Conservation (phyloP, 1,139 yeast species). For the Hansenula sp. region DNA sequence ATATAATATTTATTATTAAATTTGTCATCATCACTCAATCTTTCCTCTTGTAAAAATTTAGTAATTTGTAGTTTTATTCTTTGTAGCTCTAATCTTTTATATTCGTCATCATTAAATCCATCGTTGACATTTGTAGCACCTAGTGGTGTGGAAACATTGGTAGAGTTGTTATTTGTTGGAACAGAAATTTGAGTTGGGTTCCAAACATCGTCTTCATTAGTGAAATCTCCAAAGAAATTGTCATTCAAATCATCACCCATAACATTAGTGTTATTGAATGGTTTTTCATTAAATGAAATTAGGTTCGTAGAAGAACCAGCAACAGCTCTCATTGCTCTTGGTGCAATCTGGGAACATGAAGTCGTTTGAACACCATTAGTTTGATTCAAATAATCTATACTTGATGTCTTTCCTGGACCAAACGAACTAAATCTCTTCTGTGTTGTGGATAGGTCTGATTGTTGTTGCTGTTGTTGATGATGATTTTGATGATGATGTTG, state of each 20-base stretch:
- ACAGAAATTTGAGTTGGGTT: neutral
- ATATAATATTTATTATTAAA: constrained; percentile 24
- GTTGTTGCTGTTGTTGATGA: neutral
- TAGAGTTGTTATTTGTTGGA: neutral
- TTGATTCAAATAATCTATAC: no score
- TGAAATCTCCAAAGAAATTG: neutral
- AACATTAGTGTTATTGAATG: constrained; percentile 5
- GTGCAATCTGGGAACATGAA: constrained; percentile 33
- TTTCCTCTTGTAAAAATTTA: constrained; percentile 22
- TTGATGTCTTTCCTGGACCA: no score
- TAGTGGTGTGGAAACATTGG: neutral
- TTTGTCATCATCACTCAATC: constrained; percentile 23
- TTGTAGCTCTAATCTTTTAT: constrained; percentile 22
- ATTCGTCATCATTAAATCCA: constrained; percentile 18
- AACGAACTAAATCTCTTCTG: no score
- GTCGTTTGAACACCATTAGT: constrained; percentile 14
- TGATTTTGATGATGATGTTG: neutral
- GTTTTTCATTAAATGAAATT: constrained; percentile 15
- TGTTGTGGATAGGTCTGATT: neutral
- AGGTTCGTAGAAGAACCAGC: constrained; percentile 17
- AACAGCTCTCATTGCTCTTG: constrained; percentile 29
- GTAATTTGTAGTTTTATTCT: constrained; percentile 24
- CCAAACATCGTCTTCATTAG: constrained; percentile 2
- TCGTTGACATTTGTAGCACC: constrained; percentile 5
- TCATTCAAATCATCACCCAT: neutral